phyloP scores from a whole-genome alignment of 2,329 filamentous ascomycete genomes.

The Myriosclerotinia duriaeana region DNA sequence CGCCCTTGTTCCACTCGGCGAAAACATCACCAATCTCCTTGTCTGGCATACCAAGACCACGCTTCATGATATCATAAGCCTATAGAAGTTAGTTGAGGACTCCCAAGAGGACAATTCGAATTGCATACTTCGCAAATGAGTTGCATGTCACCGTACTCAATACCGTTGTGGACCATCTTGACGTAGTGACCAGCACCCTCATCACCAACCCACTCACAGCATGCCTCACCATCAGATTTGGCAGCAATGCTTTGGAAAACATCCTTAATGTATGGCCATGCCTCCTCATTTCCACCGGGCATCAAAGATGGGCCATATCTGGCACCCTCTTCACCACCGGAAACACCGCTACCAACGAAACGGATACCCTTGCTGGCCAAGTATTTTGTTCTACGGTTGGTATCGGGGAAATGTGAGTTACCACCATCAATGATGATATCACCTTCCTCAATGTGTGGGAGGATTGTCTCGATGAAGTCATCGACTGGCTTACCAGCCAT shows the following conservation, averaged over 20 bases:
- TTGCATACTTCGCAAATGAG: conserved; percentile 88
- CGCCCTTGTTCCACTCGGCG: conserved; percentile 96
- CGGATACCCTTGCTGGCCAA: conserved; percentile 82
- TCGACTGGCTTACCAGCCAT: conserved; percentile 98
- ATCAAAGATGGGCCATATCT: conserved; percentile 96
- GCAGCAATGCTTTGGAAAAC: conserved; percentile 97
- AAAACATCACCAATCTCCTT: conserved; percentile 97
- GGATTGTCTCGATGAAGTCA: conserved; percentile 95
- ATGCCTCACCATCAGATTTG: conserved; percentile 95
- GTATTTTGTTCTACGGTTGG: conserved; percentile 94
- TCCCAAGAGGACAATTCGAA: background rate
- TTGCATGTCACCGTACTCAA: conserved; percentile 99
- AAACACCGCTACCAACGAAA: conserved; percentile 96
- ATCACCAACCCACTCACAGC: conserved; percentile 99
- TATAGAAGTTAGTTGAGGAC: conserved; percentile 44
- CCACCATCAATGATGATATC: conserved; percentile 99
- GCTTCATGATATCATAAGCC: conserved; percentile 99
- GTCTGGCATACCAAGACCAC: conserved; percentile 80
- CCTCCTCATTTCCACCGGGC: conserved; percentile 97
- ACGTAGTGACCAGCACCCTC: conserved; percentile 99
- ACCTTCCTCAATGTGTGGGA: conserved; percentile 77
- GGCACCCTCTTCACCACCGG: conserved; percentile 98
- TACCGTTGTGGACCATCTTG: conserved; percentile 99
- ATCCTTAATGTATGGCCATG: conserved; percentile 98
- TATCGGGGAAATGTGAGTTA: conserved; percentile 99